Evolutionary conservation across 2,329 filamentous ascomycete genomes (phyloP), one percentile per base, ranked within the genome.

Genomic region (Polytolypa hystricis): DNA sequence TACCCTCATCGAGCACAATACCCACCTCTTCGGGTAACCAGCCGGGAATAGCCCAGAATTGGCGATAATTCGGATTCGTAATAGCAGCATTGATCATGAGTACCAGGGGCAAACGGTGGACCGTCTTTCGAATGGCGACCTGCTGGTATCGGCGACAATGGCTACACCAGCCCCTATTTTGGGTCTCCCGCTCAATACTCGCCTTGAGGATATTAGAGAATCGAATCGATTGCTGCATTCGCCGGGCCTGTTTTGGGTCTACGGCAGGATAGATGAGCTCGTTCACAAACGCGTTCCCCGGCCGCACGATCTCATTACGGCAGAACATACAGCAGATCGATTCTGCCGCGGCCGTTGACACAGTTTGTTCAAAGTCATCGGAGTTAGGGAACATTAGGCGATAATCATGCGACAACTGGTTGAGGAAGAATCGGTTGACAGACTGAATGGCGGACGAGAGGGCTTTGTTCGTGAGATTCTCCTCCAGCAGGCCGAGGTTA

Each of bases 21-120:
- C 91, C 91, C 50, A 98, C 87, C 56, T 96, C 86, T 52, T 91
- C 82, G 0, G 91, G 91, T 9, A 98, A 67, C 80, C 89, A 98
- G 11, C 84, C 84, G 0, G 84, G 84, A 9, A 79, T 84, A 1
- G 84, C 77, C 93, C 93, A 98, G 11, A 94, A 48, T 19, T 59
- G 69, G 41, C 81, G 73, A 48, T 80, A 79, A 23, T 85, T 76
- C 2, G 77, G 72, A 30, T 71, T 76, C 27, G 83, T 79, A 8
- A 84, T 75, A 0, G 85, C 83, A 2, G 77, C 67, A 53, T 95
- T 95, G 17, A 98, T 71, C 65, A 93, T 81, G 43, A 98, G 60
- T n/a, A 95, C 84, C 20, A 77, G 73, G 1, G 91, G 89, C 42
- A 94, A 73, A 27, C 73, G 78, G 47, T 84, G 80, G 3, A 96